These are phyloP conservation scores for Globisporangium cystogenes DNA, from an alignment of 352 stramenopile species.

Conservation along the genomic window DNA sequence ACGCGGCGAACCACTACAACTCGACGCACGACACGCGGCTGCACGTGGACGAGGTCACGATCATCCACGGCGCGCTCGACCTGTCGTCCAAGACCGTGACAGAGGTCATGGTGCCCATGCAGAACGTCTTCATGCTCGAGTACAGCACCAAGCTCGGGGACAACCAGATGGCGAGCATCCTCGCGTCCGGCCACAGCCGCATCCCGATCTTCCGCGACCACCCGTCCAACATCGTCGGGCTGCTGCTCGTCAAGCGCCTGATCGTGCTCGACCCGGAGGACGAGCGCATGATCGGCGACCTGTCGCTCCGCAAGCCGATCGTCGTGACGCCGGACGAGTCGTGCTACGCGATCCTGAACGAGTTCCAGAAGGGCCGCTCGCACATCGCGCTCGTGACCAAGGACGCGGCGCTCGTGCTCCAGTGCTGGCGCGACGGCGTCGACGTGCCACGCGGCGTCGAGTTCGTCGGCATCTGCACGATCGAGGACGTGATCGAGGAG, in stretches of 20 bases:
- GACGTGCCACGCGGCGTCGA: slow-evolving; percentile 34
- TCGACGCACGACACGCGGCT: slow-evolving; percentile 37
- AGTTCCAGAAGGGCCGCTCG: slow-evolving; percentile 87
- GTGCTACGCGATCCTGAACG: slow-evolving; percentile 87
- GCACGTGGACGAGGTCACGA: slow-evolving; percentile 85
- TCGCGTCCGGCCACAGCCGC: slow-evolving; percentile 79
- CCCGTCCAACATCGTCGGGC: slow-evolving; percentile 67
- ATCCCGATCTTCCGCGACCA: slow-evolving; percentile 87
- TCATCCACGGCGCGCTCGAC: slow-evolving; percentile 89
- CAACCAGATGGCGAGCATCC: slow-evolving; percentile 75
- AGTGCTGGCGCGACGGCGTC: slow-evolving; percentile 42
- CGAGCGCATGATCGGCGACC: slow-evolving; percentile 47
- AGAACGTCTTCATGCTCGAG: slow-evolving; percentile 82
- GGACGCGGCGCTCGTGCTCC: slow-evolving; percentile 38
- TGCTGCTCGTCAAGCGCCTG: slow-evolving; percentile 86
- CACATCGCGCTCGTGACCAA: slow-evolving; percentile 82
- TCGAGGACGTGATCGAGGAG: slow-evolving; percentile 91
- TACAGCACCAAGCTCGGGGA: slow-evolving; percentile 71
- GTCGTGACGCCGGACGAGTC: slow-evolving; percentile 76
- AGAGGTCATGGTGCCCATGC: slow-evolving; percentile 86
- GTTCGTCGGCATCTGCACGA: slow-evolving; percentile 86
- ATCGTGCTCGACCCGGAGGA: slow-evolving; percentile 88
- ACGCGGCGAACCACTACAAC: slow-evolving; percentile 23
- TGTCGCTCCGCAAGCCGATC: slow-evolving; percentile 69
- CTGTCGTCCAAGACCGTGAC: slow-evolving; percentile 83